A percentile compares a stretch with the other conserved stretches of the same genome.
These are phyloP conservation scores for Xylaria scruposa DNA, from an alignment of 495 filamentous ascomycete species.

Conservation along the genomic window DNA sequence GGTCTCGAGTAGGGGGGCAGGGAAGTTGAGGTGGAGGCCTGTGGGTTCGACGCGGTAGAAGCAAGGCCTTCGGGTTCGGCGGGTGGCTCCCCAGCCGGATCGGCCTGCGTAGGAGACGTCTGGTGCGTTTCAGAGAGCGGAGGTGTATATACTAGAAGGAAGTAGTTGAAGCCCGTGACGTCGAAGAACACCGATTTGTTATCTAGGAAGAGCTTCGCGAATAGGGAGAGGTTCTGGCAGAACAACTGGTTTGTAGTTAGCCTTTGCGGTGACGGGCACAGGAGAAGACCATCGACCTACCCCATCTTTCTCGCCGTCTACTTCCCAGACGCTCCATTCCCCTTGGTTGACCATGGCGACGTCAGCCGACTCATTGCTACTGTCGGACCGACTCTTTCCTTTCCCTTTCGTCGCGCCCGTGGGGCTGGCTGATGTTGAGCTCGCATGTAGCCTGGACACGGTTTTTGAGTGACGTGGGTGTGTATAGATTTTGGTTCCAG, in stretches of 20 bases:
- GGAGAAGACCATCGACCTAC: conserved; percentile 49
- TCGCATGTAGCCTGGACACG: conserved; percentile 34
- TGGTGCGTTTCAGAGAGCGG: conserved; percentile 42
- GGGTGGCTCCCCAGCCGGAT: not conserved
- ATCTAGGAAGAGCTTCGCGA: conserved; percentile 97
- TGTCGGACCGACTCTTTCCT: conserved; percentile 39
- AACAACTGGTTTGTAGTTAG: conserved; percentile 67
- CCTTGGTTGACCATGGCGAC: conserved; percentile 61
- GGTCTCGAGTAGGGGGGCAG: conserved; percentile 30
- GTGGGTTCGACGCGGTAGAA: not conserved
- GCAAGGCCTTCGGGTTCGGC: not conserved
- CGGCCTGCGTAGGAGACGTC: conserved; percentile 12
- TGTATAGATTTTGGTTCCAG: conserved; percentile 54
- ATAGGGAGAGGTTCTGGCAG: conserved; percentile 93
- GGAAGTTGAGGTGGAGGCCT: not conserved
- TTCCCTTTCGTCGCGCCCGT: conserved; percentile 34
- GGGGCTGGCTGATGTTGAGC: not conserved
- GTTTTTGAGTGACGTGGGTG: conserved; percentile 53
- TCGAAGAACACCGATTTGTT: conserved; percentile 99
- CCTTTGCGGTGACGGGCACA: conserved; percentile 3
- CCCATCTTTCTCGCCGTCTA: conserved; percentile 85
- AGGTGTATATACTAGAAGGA: conserved; percentile 75
- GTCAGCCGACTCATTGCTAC: conserved; percentile 52
- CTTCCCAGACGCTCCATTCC: conserved; percentile 77
- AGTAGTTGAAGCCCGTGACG: conserved; percentile 93